Conservation (phyloP, 306 rosid species). For the Senna tora region DNA sequence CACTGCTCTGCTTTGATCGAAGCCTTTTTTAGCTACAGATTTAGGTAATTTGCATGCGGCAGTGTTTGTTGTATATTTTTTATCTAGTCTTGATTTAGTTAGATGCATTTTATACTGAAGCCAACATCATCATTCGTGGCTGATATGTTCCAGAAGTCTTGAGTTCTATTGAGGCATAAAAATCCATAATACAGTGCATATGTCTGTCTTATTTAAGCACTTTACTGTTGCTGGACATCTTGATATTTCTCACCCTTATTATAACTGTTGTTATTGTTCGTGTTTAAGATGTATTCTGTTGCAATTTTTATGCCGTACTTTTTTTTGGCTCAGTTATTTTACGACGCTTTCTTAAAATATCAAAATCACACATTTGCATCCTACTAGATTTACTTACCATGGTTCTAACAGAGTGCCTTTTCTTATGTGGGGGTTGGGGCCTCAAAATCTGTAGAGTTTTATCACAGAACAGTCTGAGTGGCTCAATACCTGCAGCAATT, state of each 20-base stretch:
- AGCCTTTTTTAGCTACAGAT: neutral
- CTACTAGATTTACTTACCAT: slow-evolving; percentile 13
- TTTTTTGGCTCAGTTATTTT: neutral
- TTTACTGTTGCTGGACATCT: slow-evolving; percentile 8
- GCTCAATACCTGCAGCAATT: slow-evolving; percentile 72
- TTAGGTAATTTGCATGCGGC: slow-evolving; percentile 26
- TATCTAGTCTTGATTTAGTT: neutral
- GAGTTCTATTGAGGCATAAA: slow-evolving; percentile 27
- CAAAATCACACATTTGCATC: slow-evolving; percentile 3
- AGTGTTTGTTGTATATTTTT: slow-evolving; percentile 17
- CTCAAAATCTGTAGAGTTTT: slow-evolving; percentile 58
- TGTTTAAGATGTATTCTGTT: slow-evolving; percentile 11
- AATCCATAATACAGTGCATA: slow-evolving; percentile 8
- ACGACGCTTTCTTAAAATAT: neutral
- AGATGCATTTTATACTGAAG: slow-evolving; percentile 18
- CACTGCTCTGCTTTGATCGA: neutral
- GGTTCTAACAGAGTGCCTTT: slow-evolving; percentile 18
- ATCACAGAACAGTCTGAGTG: slow-evolving; percentile 69
- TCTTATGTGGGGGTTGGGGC: neutral
- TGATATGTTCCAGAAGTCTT: slow-evolving; percentile 26
- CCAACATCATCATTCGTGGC: slow-evolving; percentile 26
- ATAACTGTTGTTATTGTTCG: slow-evolving; percentile 1
- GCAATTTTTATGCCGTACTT: slow-evolving; percentile 30
- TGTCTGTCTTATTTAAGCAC: neutral
- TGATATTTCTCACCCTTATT: slow-evolving; percentile 6